Evolutionary conservation across 1,284 basidiomycete species (phyloP), one percentile per base, ranked within the genome.

Genomic region (Puccinia coronata): DNA sequence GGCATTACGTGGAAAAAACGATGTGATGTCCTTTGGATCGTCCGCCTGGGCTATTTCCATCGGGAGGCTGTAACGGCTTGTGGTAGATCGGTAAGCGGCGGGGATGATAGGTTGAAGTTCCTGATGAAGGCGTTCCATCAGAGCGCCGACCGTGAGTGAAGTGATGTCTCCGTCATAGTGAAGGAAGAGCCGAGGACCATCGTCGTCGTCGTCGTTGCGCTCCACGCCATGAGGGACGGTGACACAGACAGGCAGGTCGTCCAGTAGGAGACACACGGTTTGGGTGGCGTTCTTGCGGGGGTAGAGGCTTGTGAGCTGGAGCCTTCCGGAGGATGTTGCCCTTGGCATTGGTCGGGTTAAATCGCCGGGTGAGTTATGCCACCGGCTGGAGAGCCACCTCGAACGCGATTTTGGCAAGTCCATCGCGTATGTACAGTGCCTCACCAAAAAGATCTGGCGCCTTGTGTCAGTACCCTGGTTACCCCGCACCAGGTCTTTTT

Each of bases 91-190:
- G 28, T 59, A 59, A 59, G 57, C 31, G 25, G 57, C 28, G 8
- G 25, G 57, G 16, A 59, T 59, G 57, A 59, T 31, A 34, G 57
- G 57, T 59, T 59, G 57, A 59, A 59, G 57, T 59, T 59, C 57
- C 57, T 59, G 57, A 59, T 59, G 57, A 31, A 59, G 28, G 57
- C 57, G 28, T 59, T 59, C 57, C 57, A 59, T 59, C 57, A 59
- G 28, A 34, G 57, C 28, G 12, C 28, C 31, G 28, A 59, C 28
- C 14, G 57, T 59, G 57, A 59, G 57, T 34, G 57, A 59, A 59
- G 57, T 34, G 8, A 59, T 12, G 28, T 59, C 57, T 59, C 34
- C 28, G 57, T 59, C 57, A 34, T 59, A 34, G 34, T 59, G 57
- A 34, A 59, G 57, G 57, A 59, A 59, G 57, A 59, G 57, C n/a